Evolutionary conservation across 495 filamentous ascomycete species (phyloP).

Genomic region (Penicillium cataractarum): DNA sequence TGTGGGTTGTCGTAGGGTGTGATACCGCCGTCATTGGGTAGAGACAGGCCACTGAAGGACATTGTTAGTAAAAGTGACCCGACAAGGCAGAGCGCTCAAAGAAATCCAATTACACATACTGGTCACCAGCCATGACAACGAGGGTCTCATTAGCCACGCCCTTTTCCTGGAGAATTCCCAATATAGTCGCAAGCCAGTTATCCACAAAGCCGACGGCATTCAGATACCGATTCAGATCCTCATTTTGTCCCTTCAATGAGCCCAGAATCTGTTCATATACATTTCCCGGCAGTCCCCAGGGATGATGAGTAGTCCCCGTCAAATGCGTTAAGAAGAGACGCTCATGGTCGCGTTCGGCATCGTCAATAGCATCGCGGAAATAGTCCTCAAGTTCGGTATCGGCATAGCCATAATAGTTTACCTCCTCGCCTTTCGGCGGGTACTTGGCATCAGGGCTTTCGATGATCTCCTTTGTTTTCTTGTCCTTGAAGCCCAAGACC

Average conservation of each 20-base stretch:
- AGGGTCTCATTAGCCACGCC: slow-evolving; percentile 49
- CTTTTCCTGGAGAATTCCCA: slow-evolving; percentile 43
- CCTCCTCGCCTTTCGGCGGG: slow-evolving; percentile 38
- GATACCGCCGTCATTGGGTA: slow-evolving; percentile 37
- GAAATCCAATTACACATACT: slow-evolving; percentile 28
- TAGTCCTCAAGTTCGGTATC: slow-evolving; percentile 51
- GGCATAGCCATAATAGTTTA: slow-evolving; percentile 56
- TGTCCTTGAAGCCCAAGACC: slow-evolving; percentile 44
- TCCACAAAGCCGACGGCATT: slow-evolving; percentile 49
- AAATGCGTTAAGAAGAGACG: slow-evolving; percentile 53
- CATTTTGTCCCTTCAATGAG: slow-evolving; percentile 12
- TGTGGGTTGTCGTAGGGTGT: slow-evolving; percentile 45
- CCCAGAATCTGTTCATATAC: slow-evolving; percentile 28
- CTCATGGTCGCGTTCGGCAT: slow-evolving; percentile 44
- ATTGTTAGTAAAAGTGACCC: background rate
- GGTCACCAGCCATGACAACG: slow-evolving; percentile 50
- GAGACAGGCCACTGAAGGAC: slow-evolving; percentile 29
- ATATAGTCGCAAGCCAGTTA: slow-evolving; percentile 42
- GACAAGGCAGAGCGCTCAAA: too few relatives aligned
- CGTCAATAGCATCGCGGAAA: slow-evolving; percentile 49
- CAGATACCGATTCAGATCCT: slow-evolving; percentile 42
- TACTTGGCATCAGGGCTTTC: slow-evolving; percentile 40
- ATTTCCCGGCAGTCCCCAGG: slow-evolving; percentile 43
- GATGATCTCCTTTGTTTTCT: slow-evolving; percentile 46
- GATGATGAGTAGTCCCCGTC: slow-evolving; percentile 55